Percentiles rank a stretch among this genome's conserved stretches.
Conservation (phyloP, 768 basidiomycete genomes). For the Suillus cothurnatus region DNA sequence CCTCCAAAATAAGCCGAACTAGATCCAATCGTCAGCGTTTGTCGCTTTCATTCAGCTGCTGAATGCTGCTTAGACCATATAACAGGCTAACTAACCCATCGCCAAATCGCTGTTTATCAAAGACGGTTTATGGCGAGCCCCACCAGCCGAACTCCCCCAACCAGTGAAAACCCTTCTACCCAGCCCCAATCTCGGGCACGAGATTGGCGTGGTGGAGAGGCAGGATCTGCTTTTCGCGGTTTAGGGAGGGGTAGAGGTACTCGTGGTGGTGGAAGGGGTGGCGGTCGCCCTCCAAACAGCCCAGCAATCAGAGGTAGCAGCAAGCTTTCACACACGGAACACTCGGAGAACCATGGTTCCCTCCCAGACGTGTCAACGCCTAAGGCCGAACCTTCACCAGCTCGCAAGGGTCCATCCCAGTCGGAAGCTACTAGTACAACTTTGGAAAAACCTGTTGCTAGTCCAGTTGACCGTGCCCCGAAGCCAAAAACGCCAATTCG, state of each 20-base stretch:
- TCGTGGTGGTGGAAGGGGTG: slow-evolving; percentile 33
- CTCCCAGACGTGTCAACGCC: slow-evolving; percentile 20
- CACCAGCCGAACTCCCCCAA: slow-evolving; percentile 31
- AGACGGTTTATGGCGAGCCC: slow-evolving; percentile 45
- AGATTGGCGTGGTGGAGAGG: slow-evolving; percentile 52
- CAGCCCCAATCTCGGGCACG: slow-evolving; percentile 34
- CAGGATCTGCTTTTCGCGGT: slow-evolving; percentile 50
- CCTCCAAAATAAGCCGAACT: background rate
- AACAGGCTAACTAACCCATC: background rate
- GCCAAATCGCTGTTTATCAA: slow-evolving; percentile 1
- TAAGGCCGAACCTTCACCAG: slow-evolving; percentile 14
- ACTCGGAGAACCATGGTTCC: slow-evolving; percentile 20
- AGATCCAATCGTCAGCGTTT: background rate
- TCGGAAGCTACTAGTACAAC: slow-evolving; percentile 22
- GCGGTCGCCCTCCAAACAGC: slow-evolving; percentile 30
- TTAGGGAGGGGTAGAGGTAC: slow-evolving; percentile 40
- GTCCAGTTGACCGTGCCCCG: slow-evolving; percentile 21
- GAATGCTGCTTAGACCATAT: background rate
- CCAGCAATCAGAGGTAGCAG: slow-evolving; percentile 24
- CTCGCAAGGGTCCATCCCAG: slow-evolving; percentile 22
- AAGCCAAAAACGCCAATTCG: slow-evolving; percentile 26
- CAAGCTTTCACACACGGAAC: slow-evolving; percentile 22
- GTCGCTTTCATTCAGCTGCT: background rate
- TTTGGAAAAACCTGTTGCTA: slow-evolving; percentile 25
- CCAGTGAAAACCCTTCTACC: slow-evolving; percentile 29